These are phyloP conservation scores for Sparassis latifolia DNA, from an alignment of 1,284 basidiomycete species.

Conservation along the genomic window DNA sequence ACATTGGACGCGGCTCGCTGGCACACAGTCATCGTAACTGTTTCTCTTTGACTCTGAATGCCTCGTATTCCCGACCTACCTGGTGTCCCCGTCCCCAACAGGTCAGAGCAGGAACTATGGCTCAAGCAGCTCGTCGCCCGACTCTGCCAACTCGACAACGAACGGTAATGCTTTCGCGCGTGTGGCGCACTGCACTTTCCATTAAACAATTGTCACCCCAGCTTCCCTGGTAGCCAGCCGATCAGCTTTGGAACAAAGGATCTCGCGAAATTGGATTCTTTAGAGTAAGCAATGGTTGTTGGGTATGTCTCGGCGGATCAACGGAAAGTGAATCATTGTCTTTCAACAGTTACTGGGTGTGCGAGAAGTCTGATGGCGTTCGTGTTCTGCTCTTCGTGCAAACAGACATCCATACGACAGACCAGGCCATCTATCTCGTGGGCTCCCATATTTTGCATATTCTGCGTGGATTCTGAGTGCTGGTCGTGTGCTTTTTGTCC, in stretches of 20 bases:
- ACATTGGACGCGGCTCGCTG: too few species aligned
- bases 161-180: conserved; percentile 35
- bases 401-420: conserved; percentile 54
- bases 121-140: conserved; percentile 56
- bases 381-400: conserved; percentile 85
- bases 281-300: conserved; percentile 62
- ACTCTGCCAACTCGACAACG: conserved; percentile 58
- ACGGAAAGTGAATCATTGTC: background rate
- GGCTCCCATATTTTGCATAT: conserved; percentile 21
- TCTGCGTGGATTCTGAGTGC: background rate
- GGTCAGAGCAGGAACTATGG: conserved; percentile 55
- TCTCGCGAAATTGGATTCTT: conserved; percentile 69
- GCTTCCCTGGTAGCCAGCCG: conserved; percentile 92
- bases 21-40: too few species aligned
- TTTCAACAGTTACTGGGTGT: conserved; percentile 87
- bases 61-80: conserved; percentile 58
- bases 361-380: conserved; percentile 98
- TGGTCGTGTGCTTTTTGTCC: background rate
- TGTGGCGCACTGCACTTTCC: background rate
- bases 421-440: conserved; percentile 82
- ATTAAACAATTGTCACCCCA: conserved; percentile 6
- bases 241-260: conserved; percentile 77
- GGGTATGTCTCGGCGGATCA: background rate
- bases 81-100: conserved; percentile 46
- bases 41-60: conserved; percentile 22